Evolutionary conservation across 371 early-diverging fungal species (phyloP), one percentile per base, ranked within the genome.

Genomic region (Phascolomyces articulosus): DNA sequence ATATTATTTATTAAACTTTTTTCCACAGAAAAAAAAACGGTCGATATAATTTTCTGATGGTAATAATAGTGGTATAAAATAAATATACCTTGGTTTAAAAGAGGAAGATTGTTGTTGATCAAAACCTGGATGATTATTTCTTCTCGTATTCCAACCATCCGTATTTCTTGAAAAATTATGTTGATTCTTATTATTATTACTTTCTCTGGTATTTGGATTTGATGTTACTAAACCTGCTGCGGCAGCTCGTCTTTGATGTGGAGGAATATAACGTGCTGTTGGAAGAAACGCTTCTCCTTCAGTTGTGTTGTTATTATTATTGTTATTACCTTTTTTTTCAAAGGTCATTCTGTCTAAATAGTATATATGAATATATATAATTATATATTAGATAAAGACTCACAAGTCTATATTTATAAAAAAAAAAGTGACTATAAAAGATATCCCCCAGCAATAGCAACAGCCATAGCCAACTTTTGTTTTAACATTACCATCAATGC

Each of bases 211-310:
- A 9, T 6, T 51, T 24, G 51, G 24, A 24, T 20, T 2, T 6
- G 51, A 23, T 24, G 24, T 23, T 24, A 0, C 51, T 24, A 51
- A 24, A 4, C 23, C 51, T 44, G 44, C 6, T 44, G 44, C n/a
- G 44, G 44, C 44, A 13, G 44, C 44, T n/a, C 44, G 51, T 51
- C 51, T 11, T 23, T 51, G 51, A 24, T 51, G 51, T 24, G 51
- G 51, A 23, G 51, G 51, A 51, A 51, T n/a, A 24, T 51, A 51
- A 11, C 51, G 51, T 23, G 51, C 51, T 9, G 23, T 24, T 10
- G 51, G 51, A 4, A 7, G 51, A 4, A 51, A 51, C 24, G n/a
- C n/a, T n/a, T 51, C 26, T 44, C 44, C 16, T 44, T 15, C 44
- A 1, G 51, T 20, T 11, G n/a, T 7, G 21, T 23, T 51, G 23